phyloP scores from a whole-genome alignment of 768 basidiomycete species.

The Boletellus ananiceps region DNA sequence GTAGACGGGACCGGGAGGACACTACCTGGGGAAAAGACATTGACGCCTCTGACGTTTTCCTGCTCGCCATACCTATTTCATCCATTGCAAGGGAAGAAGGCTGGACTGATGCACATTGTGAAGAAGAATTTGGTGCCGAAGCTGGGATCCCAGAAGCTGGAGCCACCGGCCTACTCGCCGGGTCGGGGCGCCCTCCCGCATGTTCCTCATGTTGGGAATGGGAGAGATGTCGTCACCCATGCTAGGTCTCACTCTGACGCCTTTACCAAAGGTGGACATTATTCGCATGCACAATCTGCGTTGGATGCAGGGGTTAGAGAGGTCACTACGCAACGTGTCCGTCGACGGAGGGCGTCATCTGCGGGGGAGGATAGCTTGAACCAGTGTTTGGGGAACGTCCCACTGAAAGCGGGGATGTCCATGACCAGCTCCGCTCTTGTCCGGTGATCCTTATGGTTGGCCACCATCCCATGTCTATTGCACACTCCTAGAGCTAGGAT shows the following conservation, averaged over 20 bases:
- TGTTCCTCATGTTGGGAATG: not conserved
- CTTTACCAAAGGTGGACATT: slow-evolving; percentile 13
- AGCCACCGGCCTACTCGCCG: slow-evolving; percentile 35
- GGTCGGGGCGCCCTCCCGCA: slow-evolving; percentile 3
- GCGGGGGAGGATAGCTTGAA: slow-evolving; percentile 36
- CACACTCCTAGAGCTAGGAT: not conserved
- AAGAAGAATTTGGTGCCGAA: slow-evolving; percentile 68
- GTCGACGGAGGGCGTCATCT: slow-evolving; percentile 44
- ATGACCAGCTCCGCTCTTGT: not conserved
- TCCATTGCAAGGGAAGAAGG: slow-evolving; percentile 59
- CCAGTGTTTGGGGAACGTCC: not conserved
- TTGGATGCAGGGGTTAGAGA: not conserved
- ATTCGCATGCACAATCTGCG: slow-evolving; percentile 12
- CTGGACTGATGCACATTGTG: slow-evolving; percentile 65
- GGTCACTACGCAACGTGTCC: slow-evolving; percentile 13
- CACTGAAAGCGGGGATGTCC: not conserved
- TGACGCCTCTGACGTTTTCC: slow-evolving; percentile 70
- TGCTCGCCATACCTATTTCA: slow-evolving; percentile 65
- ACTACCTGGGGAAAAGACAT: slow-evolving; percentile 61
- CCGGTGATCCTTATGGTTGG: not conserved
- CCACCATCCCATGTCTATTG: not conserved
- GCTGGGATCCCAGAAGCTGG: slow-evolving; percentile 56
- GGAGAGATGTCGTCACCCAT: slow-evolving; percentile 8
- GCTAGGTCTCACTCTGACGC: slow-evolving; percentile 23
- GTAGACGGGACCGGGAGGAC: slow-evolving; percentile 42